These are phyloP conservation scores for Tausonia pullulans DNA, from an alignment of 1,284 basidiomycete species.

Conservation along the genomic window DNA sequence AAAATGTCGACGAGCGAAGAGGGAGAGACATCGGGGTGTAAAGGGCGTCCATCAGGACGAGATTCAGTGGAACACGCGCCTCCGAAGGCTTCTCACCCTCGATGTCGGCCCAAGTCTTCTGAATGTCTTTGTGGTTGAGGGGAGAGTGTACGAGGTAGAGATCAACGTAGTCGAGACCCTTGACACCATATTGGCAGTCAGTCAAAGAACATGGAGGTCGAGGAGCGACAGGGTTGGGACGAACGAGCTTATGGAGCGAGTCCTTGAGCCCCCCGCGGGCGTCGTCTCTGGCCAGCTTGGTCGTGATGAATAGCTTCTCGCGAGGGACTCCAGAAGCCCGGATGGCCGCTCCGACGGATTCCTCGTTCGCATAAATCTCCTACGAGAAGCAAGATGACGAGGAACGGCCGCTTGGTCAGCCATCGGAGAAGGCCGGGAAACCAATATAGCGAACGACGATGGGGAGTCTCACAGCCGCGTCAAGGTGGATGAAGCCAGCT, in stretches of 20 bases:
- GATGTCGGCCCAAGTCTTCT: neutral
- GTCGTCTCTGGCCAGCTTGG: conserved; percentile 42
- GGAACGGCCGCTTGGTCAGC: neutral
- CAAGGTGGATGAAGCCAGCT: conserved; percentile 45
- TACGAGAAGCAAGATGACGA: neutral
- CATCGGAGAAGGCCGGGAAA: neutral
- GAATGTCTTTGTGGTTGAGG: conserved; percentile 21
- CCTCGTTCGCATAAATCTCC: conserved; percentile 36
- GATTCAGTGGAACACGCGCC: neutral
- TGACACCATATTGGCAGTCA: conserved; percentile 14
- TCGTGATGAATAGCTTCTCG: conserved; percentile 44
- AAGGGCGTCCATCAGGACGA: neutral
- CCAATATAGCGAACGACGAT: neutral
- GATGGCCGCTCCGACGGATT: conserved; percentile 43
- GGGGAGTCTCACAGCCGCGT: conserved; percentile 25
- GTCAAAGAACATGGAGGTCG: neutral
- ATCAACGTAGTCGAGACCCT: too few relatives aligned
- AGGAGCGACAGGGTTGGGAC: conserved; percentile 21
- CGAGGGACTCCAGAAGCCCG: conserved; percentile 40
- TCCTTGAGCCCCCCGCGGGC: conserved; percentile 41
- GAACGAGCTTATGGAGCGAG: conserved; percentile 36
- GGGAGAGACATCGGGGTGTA: too few relatives aligned
- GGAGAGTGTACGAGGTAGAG: conserved; percentile 65
- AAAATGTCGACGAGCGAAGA: neutral
- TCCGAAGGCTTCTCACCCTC: neutral